phyloP scores from a whole-genome alignment of 805 yeast genomes.

The Yarrowia sp. region DNA sequence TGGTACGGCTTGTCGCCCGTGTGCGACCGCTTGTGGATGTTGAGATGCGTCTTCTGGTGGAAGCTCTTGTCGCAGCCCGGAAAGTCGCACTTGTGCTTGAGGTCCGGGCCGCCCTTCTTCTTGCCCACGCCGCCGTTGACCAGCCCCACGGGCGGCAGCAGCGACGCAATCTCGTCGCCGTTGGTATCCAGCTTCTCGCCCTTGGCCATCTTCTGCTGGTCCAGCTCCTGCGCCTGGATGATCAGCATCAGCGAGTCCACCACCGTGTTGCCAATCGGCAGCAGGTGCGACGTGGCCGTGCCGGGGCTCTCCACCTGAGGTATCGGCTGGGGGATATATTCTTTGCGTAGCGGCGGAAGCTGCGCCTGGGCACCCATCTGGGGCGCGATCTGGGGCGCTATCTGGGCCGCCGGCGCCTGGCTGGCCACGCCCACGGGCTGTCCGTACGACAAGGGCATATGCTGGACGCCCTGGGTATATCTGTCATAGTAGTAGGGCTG shows the following conservation, averaged over 20 bases:
- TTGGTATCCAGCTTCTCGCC: slow-evolving; percentile 58
- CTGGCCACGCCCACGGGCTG: too few relatives aligned
- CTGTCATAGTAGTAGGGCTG: slow-evolving; percentile 26
- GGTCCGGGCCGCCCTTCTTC: slow-evolving; percentile 51
- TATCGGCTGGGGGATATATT: slow-evolving; percentile 19
- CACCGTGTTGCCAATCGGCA: slow-evolving; percentile 76
- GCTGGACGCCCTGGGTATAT: slow-evolving; percentile 8
- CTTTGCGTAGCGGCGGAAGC: not conserved
- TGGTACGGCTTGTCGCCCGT: slow-evolving; percentile 85
- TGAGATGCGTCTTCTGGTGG: slow-evolving; percentile 89
- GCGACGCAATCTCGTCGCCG: slow-evolving; percentile 50
- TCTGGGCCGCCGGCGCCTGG: too few relatives aligned
- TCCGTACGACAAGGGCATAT: not conserved
- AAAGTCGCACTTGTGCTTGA: slow-evolving; percentile 48
- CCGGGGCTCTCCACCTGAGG: slow-evolving; percentile 6
- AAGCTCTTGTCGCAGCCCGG: slow-evolving; percentile 75
- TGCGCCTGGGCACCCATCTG: too few relatives aligned
- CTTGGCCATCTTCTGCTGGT: slow-evolving; percentile 64
- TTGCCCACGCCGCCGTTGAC: slow-evolving; percentile 83
- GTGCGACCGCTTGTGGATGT: slow-evolving; percentile 86
- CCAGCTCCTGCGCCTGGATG: slow-evolving; percentile 85
- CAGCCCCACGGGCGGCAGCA: slow-evolving; percentile 65
- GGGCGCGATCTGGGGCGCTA: too few relatives aligned
- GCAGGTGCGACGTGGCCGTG: slow-evolving; percentile 17
- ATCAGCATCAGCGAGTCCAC: slow-evolving; percentile 91